These are phyloP conservation scores for Tremellales sp. DNA, from an alignment of 1,284 basidiomycete genomes.

Conservation along the genomic window DNA sequence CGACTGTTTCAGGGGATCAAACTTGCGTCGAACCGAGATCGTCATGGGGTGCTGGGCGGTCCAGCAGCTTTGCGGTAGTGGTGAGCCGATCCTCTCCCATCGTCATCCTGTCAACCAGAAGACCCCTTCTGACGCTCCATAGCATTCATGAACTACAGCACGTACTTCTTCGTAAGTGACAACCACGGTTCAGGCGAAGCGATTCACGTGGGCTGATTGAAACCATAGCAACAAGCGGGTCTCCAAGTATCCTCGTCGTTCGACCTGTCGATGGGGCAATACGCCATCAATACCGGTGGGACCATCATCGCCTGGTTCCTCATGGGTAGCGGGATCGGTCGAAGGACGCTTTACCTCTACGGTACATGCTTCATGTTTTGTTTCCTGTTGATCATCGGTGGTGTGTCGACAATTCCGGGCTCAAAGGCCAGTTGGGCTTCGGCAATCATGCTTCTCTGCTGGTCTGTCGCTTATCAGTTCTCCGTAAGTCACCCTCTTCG, in stretches of 20 bases:
- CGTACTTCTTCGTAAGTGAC: conserved; percentile 34
- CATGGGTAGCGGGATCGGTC: conserved; percentile 43
- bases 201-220: no score
- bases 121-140: no score
- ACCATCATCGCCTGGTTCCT: conserved; percentile 41
- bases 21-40: conserved; percentile 25
- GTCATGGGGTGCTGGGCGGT: conserved; percentile 12
- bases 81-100: conserved; percentile 5
- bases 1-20: conserved; percentile 50
- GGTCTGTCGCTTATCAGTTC: conserved; percentile 39
- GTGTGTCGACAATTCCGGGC: conserved; percentile 8
- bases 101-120: conserved; percentile 6
- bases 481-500: no score
- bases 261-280: conserved; percentile 36
- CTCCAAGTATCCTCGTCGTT: conserved; percentile 39
- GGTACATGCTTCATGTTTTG: conserved; percentile 13
- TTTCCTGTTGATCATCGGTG: conserved; percentile 18
- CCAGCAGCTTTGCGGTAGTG: conserved; percentile 21
- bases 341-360: conserved; percentile 46
- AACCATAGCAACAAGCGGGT: conserved; percentile 48
- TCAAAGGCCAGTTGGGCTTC: conserved; percentile 11
- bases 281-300: conserved; percentile 29
- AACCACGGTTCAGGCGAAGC: no score
- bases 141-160: conserved; percentile 3
- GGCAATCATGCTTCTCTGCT: conserved; percentile 16